phyloP scores from a whole-genome alignment of 495 filamentous ascomycete species.

The Echria macrotheca region DNA sequence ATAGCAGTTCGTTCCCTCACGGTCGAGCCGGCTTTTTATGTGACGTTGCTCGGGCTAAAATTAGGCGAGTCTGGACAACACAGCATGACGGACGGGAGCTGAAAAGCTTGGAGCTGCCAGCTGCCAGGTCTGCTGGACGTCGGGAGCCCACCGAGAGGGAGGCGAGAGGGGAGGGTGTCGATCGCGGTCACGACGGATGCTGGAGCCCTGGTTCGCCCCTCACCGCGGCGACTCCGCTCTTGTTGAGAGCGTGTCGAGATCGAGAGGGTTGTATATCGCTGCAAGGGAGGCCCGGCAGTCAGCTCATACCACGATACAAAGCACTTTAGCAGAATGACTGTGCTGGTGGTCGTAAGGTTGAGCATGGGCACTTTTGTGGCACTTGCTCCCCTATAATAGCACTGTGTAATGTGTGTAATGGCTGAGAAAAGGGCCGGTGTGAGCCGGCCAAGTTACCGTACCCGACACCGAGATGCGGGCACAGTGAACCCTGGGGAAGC shows the following conservation, averaged over 20 bases:
- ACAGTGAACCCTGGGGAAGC: constrained; percentile 7
- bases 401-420: too few species aligned
- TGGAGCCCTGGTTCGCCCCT: neutral
- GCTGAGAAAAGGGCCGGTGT: constrained; percentile 7
- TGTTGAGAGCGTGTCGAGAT: too few species aligned
- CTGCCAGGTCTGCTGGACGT: constrained; percentile 1
- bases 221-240: too few species aligned
- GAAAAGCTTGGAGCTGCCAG: constrained; percentile 1
- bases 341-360: too few species aligned
- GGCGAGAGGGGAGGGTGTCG: constrained; percentile 1
- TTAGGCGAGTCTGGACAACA: constrained; percentile 21
- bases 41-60: constrained; percentile 31
- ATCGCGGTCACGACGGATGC: constrained; percentile 6
- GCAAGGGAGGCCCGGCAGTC: constrained; percentile 7
- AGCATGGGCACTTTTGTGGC: neutral
- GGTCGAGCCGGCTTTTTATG: too few species aligned
- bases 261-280: too few species aligned
- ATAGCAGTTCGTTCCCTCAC: neutral
- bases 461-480: constrained; percentile 5
- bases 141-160: neutral
- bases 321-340: too few species aligned
- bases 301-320: neutral
- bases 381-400: neutral
- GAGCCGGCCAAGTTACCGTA: constrained; percentile 6
- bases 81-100: constrained; percentile 14